phyloP scores from a whole-genome alignment of 2,329 filamentous ascomycete species.

The Erysiphe neolycopersici region DNA sequence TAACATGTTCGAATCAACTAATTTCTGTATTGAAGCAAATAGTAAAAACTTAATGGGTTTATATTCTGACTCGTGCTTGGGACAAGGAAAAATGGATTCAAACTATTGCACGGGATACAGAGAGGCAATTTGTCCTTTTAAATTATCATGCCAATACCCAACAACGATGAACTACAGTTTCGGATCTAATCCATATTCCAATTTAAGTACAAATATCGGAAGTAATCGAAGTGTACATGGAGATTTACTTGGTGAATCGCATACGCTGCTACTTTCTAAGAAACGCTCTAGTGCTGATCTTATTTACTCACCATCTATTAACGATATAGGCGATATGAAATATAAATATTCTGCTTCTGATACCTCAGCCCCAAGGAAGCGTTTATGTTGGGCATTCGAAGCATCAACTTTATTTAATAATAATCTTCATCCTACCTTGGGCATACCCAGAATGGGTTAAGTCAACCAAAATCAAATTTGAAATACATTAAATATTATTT shows the following conservation, averaged over 20 bases:
- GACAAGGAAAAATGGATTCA: too few relatives aligned
- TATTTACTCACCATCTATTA: constrained; percentile 12
- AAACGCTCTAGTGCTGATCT: constrained; percentile 22
- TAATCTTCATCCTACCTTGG: too few relatives aligned
- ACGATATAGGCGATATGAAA: constrained; percentile 17
- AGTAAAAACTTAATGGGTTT: too few relatives aligned
- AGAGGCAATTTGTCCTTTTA: too few relatives aligned
- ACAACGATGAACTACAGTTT: background rate
- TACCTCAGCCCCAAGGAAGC: constrained; percentile 25
- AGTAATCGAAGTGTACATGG: background rate
- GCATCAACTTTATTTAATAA: constrained; percentile 13
- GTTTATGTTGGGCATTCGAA: constrained; percentile 38
- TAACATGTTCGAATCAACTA: too few relatives aligned
- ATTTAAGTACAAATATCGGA: background rate
- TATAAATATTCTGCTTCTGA: constrained; percentile 16
- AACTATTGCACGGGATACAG: too few relatives aligned
- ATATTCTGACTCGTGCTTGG: too few relatives aligned
- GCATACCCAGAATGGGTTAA: too few relatives aligned
- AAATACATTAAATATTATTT: too few relatives aligned
- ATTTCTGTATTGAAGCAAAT: too few relatives aligned
- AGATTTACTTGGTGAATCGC: background rate
- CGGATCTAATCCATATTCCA: background rate
- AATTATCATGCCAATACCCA: too few relatives aligned
- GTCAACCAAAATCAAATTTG: too few relatives aligned
- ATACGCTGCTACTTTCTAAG: constrained; percentile 40